Evolutionary conservation across 352 stramenopile genomes (phyloP).

Genomic region (Phytophthora podocarpi): DNA sequence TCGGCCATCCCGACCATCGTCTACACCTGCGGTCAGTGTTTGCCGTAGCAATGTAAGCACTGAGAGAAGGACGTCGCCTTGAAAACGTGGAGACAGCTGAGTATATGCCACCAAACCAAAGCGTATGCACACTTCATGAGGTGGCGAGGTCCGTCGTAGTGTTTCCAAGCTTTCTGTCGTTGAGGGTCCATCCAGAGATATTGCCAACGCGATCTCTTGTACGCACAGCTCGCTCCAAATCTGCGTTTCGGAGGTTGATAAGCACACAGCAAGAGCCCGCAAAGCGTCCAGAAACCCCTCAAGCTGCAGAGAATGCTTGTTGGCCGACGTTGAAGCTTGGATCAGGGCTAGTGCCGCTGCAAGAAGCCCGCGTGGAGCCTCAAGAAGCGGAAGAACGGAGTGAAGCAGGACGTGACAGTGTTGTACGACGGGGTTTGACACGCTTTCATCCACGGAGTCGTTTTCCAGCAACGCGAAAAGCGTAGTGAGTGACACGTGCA

Average conservation of each 20-base stretch:
- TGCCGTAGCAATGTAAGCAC: constrained; percentile 57
- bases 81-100: constrained; percentile 51
- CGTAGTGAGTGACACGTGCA: constrained; percentile 27
- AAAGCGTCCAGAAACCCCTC: constrained; percentile 24
- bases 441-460: constrained; percentile 17
- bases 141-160: constrained; percentile 4
- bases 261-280: constrained; percentile 26
- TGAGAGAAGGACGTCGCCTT: constrained; percentile 65
- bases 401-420: constrained; percentile 61
- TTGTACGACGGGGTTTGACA: constrained; percentile 27
- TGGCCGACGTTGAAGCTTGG: constrained; percentile 12
- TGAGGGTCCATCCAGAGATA: constrained; percentile 28
- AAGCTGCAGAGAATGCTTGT: constrained; percentile 4
- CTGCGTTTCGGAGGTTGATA: constrained; percentile 35
- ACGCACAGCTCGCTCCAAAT: constrained; percentile 68
- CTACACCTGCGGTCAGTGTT: constrained; percentile 17
- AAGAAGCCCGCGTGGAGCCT: constrained; percentile 22
- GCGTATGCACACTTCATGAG: constrained; percentile 40
- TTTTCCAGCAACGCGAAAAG: constrained; percentile 24
- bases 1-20: constrained; percentile 7
- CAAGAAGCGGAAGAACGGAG: constrained; percentile 46
- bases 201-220: constrained; percentile 55
- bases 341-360: constrained; percentile 19
- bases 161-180: constrained; percentile 1
- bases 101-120: constrained; percentile 64